Base-by-base conservation (phyloP, 176 grass and related monocot species). In the Elaeis guineensis region DNA sequence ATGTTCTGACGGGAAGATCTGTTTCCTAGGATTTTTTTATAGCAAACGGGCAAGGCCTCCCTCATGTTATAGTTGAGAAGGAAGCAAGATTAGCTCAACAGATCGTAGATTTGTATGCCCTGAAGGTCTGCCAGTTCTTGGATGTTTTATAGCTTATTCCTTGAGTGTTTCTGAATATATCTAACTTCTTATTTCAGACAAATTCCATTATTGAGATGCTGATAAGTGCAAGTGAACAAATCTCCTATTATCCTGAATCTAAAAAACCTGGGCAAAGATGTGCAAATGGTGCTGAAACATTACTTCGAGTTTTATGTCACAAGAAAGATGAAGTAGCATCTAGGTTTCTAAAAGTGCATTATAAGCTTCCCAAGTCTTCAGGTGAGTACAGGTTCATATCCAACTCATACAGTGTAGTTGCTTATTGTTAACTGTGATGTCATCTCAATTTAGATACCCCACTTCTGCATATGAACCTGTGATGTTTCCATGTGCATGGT, bases 301-400 rank as follows among this genome's bases (percentile, higher is more conserved):
- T 95, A 78, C 82, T 95, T 67, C 70, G 90, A 64, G 66, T 95
- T 84, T 69, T 95, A 67, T 95, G 90, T 69, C 90, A 95, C 79
- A 90, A 95, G 69, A 95, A 87, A 70, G 90, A 95, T 64, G 76
- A 78, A 79, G 48, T 5, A 52, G 86, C 90, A 49, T 87, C 90
- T 57, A 70, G 82, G 17, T 95, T 95, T 76, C 79, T 95, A 64
- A 95, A 69, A 87, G 58, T 72, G 70, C 86, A 90, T 17, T 95
- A 95, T 78, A 70, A 95, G 66, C 86, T 95, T 74, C 86, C 90
- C 59, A 86, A 73, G 66, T 95, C 80, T 79, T 95, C 86, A 90
- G 90, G 90, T 90, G 52, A 72, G 24, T 75, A 52, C 64, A 55
- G 51, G 59, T 25, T 58, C 15, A 19, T 64, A 62, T 62, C 44